Evolutionary conservation across 345 rosid species (phyloP).

Genomic region (Theobroma cacao): DNA sequence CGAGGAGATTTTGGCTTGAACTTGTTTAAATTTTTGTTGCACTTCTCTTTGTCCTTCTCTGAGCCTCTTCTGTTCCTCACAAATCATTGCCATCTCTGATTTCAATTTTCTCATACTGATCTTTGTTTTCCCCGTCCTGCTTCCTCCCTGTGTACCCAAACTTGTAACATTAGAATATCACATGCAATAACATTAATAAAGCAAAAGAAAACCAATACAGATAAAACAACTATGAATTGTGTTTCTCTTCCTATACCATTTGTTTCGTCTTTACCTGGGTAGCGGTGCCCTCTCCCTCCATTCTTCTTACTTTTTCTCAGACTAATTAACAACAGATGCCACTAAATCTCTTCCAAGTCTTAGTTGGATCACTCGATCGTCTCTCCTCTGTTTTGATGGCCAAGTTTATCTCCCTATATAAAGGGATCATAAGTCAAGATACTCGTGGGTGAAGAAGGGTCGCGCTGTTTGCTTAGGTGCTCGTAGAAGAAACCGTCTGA

Average conservation of each 20-base stretch:
- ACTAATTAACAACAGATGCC: too few relatives aligned
- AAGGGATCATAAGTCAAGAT: too few relatives aligned
- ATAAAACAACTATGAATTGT: background rate
- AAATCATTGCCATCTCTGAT: slow-evolving; percentile 4
- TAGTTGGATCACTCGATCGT: too few relatives aligned
- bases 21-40: background rate
- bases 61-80: background rate
- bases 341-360: background rate
- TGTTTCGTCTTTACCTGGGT: background rate
- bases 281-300: background rate
- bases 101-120: background rate
- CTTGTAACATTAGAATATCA: background rate
- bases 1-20: background rate
- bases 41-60: background rate
- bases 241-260: background rate
- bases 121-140: background rate
- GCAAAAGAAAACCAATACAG: background rate
- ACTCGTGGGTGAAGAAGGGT: too few relatives aligned
- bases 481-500: too few relatives aligned
- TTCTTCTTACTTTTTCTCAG: background rate
- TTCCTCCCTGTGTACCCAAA: background rate
- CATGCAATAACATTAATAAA: too few relatives aligned
- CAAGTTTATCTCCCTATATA: too few relatives aligned
- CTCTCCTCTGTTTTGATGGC: too few relatives aligned
- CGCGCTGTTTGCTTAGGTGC: too few relatives aligned